These are phyloP conservation scores for Prunella vulgaris DNA, from an alignment of 257 asterid genomes.

Conservation along the genomic window DNA sequence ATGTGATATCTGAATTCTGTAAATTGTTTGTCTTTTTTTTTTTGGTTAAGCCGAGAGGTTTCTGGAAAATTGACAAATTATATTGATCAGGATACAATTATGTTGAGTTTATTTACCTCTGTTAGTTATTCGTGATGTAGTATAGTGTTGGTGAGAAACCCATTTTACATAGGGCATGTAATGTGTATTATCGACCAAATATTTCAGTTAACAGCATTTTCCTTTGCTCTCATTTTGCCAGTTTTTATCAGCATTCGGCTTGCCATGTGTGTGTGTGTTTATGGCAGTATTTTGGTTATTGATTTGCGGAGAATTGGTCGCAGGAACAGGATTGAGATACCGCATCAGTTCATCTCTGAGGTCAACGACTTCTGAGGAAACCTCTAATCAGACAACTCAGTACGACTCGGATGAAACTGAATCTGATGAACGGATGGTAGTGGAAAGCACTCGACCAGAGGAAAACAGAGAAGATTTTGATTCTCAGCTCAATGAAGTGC, in stretches of 20 bases:
- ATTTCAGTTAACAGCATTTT: neutral
- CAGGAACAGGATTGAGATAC: constrained; percentile 25
- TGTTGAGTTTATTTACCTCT: too few species aligned
- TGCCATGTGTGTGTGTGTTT: neutral
- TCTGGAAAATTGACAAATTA: neutral
- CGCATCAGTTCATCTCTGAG: constrained; percentile 23
- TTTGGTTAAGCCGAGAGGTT: neutral
- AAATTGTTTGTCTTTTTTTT: neutral
- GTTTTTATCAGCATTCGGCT: neutral
- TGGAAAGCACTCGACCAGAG: constrained; percentile 12
- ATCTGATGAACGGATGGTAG: neutral
- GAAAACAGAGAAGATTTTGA: constrained; percentile 19
- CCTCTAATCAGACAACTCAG: constrained; percentile 19
- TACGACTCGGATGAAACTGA: constrained; percentile 11
- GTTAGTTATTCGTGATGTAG: neutral
- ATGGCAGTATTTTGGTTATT: neutral
- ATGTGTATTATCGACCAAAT: neutral
- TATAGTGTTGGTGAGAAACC: neutral
- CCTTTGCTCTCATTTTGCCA: neutral
- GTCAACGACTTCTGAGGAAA: constrained; percentile 27
- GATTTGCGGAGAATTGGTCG: neutral
- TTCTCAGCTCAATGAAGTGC: constrained; percentile 22
- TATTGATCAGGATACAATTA: neutral
- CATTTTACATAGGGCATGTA: neutral
- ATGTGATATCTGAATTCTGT: neutral